phyloP scores from a whole-genome alignment of 2,329 filamentous ascomycete species.

The Pestalotiopsis sp. region DNA sequence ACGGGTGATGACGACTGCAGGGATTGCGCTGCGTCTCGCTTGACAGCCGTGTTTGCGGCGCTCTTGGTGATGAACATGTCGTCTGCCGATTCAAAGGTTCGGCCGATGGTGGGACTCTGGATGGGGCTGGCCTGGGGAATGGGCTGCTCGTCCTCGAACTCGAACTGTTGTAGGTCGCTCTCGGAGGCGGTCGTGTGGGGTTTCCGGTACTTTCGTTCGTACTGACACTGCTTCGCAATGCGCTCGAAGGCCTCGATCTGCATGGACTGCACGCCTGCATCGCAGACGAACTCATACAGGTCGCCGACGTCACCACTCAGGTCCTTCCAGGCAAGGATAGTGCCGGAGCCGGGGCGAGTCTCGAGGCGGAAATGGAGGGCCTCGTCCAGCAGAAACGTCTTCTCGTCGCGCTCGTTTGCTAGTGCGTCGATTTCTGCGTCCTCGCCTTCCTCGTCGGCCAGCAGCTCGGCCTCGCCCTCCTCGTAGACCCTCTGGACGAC shows the following conservation, averaged over 20 bases:
- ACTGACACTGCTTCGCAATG: slow-evolving; percentile 90
- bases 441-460: slow-evolving; percentile 87
- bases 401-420: slow-evolving; percentile 86
- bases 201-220: slow-evolving; percentile 91
- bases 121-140: slow-evolving; percentile 67
- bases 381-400: slow-evolving; percentile 95
- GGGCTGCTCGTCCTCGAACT: slow-evolving; percentile 68
- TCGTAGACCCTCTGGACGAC: slow-evolving; percentile 96
- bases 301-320: slow-evolving; percentile 91
- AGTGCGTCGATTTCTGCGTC: slow-evolving; percentile 78
- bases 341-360: slow-evolving; percentile 77
- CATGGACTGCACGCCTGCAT: slow-evolving; percentile 67
- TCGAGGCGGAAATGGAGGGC: slow-evolving; percentile 85
- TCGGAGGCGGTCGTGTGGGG: slow-evolving; percentile 80
- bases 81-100: slow-evolving; percentile 61
- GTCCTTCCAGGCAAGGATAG: slow-evolving; percentile 92
- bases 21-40: slow-evolving; percentile 38
- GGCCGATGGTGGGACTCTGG: slow-evolving; percentile 58
- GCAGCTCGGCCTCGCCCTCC: slow-evolving; percentile 90
- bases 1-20: slow-evolving; percentile 21
- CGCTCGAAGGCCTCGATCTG: slow-evolving; percentile 81
- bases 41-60: slow-evolving; percentile 49
- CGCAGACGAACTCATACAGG: slow-evolving; percentile 98
- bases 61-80: slow-evolving; percentile 55
- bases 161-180: slow-evolving; percentile 79